phyloP scores from a whole-genome alignment of 2,329 filamentous ascomycete genomes.

The Coniochaeta hoffmannii region DNA sequence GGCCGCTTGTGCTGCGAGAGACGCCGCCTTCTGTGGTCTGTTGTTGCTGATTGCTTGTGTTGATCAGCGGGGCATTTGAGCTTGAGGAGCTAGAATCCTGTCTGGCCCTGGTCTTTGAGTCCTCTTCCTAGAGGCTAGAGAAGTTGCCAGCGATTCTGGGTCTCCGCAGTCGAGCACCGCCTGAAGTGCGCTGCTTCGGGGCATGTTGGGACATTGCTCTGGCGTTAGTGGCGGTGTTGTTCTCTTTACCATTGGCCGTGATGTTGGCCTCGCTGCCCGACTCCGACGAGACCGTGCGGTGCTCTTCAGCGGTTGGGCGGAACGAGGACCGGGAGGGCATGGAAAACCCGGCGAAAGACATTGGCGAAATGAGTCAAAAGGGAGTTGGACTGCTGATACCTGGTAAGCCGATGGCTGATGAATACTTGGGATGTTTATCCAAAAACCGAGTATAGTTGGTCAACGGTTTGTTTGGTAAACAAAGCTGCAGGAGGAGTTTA shows the following conservation, averaged over 20 bases:
- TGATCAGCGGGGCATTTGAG: slow-evolving; percentile 4
- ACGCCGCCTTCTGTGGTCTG: background rate
- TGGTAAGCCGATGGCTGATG: background rate
- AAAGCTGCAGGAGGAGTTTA: background rate
- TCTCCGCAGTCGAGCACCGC: slow-evolving; percentile 3
- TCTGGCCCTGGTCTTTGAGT: slow-evolving; percentile 6
- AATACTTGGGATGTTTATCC: background rate
- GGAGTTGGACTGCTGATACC: background rate
- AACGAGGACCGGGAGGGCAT: background rate
- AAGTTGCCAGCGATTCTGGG: slow-evolving; percentile 12
- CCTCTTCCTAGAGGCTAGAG: slow-evolving; percentile 16
- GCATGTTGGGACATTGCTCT: too few relatives aligned
- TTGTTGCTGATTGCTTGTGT: background rate
- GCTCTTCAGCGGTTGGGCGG: too few relatives aligned
- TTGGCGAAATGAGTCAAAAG: background rate
- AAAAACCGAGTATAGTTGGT: background rate
- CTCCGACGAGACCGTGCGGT: background rate
- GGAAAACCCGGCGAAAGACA: background rate
- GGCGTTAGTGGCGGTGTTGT: background rate
- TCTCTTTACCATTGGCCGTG: background rate
- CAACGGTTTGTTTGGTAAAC: background rate
- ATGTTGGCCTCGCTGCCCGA: background rate
- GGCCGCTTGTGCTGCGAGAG: background rate
- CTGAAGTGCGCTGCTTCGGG: too few relatives aligned
- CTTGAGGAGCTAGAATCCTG: background rate